Conservation (phyloP, 352 stramenopile genomes). For the Phytopythium oedochilum region DNA sequence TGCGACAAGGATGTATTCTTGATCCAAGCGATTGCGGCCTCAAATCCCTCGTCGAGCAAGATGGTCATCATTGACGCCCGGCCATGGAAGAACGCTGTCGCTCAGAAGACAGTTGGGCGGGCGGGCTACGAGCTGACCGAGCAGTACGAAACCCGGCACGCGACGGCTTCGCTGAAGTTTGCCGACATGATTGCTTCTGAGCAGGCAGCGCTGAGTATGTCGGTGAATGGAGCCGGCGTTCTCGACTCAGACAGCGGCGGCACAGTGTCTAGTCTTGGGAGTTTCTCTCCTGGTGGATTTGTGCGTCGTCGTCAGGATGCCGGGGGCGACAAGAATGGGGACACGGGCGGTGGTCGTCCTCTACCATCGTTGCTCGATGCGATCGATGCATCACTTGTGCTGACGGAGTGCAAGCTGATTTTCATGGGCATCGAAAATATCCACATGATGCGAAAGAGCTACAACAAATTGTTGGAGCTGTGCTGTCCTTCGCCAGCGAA, state of each 20-base stretch:
- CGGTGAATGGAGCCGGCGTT: constrained; percentile 6
- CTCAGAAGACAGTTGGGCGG: constrained; percentile 86
- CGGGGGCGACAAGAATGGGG: neutral
- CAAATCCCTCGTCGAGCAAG: constrained; percentile 72
- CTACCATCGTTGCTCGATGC: constrained; percentile 18
- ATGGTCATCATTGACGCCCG: constrained; percentile 89
- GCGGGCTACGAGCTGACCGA: constrained; percentile 87
- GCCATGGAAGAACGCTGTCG: constrained; percentile 88
- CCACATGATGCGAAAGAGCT: constrained; percentile 87
- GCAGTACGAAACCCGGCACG: constrained; percentile 72
- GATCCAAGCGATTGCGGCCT: constrained; percentile 72
- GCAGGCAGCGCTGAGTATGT: constrained; percentile 14
- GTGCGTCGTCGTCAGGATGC: neutral
- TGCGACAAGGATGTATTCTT: constrained; percentile 83
- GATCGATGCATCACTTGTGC: constrained; percentile 46
- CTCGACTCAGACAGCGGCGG: neutral
- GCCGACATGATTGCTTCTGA: constrained; percentile 53
- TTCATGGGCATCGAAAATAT: constrained; percentile 94
- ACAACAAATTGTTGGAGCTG: constrained; percentile 71
- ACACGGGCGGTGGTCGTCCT: neutral
- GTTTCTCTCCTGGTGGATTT: neutral
- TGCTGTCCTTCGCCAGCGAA: constrained; percentile 25
- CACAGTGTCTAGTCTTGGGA: neutral
- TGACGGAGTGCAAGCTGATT: constrained; percentile 80
- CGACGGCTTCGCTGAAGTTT: constrained; percentile 55